These are phyloP conservation scores for Exophiala phaeomuriformis DNA, from an alignment of 2,329 filamentous ascomycete genomes.

Conservation along the genomic window DNA sequence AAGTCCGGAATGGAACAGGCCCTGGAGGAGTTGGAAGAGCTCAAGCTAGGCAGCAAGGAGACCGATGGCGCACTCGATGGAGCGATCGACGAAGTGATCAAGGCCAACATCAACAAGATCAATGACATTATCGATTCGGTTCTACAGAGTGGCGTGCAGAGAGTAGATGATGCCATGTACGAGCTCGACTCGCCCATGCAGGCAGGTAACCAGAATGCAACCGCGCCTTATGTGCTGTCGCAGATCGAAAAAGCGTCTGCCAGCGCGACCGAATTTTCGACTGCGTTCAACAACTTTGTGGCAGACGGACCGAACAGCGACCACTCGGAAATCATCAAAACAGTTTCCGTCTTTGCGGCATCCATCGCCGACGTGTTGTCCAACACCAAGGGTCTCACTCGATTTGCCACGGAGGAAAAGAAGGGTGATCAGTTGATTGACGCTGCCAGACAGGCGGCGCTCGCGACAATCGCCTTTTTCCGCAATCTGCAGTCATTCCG, in stretches of 20 bases:
- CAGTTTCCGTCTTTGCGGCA: constrained; percentile 81
- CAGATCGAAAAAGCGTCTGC: constrained; percentile 95
- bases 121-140: constrained; percentile 98
- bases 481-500: constrained; percentile 88
- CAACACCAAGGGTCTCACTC: constrained; percentile 90
- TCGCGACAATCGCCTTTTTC: constrained; percentile 89
- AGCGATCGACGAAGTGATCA: constrained; percentile 81
- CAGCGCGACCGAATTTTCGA: constrained; percentile 93
- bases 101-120: constrained; percentile 83
- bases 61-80: constrained; percentile 76
- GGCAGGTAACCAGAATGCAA: constrained; percentile 95
- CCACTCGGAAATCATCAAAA: constrained; percentile 86
- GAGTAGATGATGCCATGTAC: constrained; percentile 93
- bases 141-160: constrained; percentile 81
- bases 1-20: constrained; percentile 98
- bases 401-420: constrained; percentile 91
- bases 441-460: constrained; percentile 74
- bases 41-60: constrained; percentile 63
- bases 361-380: constrained; percentile 85
- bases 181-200: constrained; percentile 98
- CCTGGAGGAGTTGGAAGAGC: constrained; percentile 81
- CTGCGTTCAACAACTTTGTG: constrained; percentile 96
- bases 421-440: constrained; percentile 80
- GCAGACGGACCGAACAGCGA: constrained; percentile 88
- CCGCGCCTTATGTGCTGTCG: constrained; percentile 86